Percentiles rank a stretch among this genome's conserved stretches.
phyloP scores from a whole-genome alignment of 257 asterid genomes.

The Mitragyna speciosa region DNA sequence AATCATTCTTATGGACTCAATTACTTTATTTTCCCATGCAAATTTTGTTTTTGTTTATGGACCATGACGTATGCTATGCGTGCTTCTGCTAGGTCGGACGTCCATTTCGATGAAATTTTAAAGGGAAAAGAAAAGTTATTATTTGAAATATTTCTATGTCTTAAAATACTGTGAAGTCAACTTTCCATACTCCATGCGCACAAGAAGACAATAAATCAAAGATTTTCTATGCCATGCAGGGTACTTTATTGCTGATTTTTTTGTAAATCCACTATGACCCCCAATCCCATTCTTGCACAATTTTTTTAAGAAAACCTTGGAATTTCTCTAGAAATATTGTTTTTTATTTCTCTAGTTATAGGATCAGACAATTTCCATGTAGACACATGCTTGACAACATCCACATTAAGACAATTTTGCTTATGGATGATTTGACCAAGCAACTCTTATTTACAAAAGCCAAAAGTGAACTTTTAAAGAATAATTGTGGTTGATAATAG shows the following conservation, averaged over 20 bases:
- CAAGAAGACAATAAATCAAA: slow-evolving; percentile 41
- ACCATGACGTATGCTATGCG: background rate
- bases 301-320: slow-evolving; percentile 8
- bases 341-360: background rate
- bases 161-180: slow-evolving; percentile 43
- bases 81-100: slow-evolving; percentile 43
- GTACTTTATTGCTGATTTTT: background rate
- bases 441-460: background rate
- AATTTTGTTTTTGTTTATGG: background rate
- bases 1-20: background rate
- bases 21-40: slow-evolving; percentile 6
- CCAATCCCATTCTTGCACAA: background rate
- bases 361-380: background rate
- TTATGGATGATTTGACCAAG: background rate
- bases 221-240: background rate
- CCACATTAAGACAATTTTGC: background rate
- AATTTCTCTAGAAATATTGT: background rate
- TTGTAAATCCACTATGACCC: background rate
- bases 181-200: slow-evolving; percentile 46
- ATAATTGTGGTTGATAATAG: background rate
- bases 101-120: slow-evolving; percentile 31
- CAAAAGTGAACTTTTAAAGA: background rate
- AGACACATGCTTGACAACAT: background rate
- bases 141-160: slow-evolving; percentile 40
- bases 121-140: slow-evolving; percentile 19